These are phyloP conservation scores for Phylloporus sp. DNA, from an alignment of 768 basidiomycete species.

Conservation along the genomic window DNA sequence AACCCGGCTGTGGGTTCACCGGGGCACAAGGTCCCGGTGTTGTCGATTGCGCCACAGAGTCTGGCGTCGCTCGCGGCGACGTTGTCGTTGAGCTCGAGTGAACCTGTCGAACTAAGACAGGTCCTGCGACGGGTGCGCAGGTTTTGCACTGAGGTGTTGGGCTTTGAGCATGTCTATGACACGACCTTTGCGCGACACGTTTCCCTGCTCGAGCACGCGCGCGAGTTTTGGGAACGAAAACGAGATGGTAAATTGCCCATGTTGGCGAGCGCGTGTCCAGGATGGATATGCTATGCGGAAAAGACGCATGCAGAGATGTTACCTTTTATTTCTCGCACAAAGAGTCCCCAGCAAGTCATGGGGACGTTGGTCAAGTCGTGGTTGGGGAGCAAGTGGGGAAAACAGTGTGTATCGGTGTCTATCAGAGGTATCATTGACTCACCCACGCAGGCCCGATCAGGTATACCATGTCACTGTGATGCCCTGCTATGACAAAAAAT, in stretches of 20 bases:
- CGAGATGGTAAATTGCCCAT: constrained; percentile 62
- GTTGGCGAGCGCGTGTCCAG: constrained; percentile 94
- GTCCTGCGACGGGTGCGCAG: constrained; percentile 68
- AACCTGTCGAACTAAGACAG: constrained; percentile 46
- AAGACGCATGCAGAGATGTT: constrained; percentile 94
- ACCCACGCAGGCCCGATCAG: constrained; percentile 61
- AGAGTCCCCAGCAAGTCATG: constrained; percentile 94
- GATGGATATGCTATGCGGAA: constrained; percentile 99
- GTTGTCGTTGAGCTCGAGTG: constrained; percentile 43
- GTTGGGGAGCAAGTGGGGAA: constrained; percentile 65
- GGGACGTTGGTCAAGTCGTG: constrained; percentile 90
- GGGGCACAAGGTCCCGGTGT: constrained; percentile 54
- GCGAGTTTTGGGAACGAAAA: constrained; percentile 76
- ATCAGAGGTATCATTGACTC: neutral
- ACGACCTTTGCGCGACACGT: constrained; percentile 93
- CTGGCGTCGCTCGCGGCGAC: constrained; percentile 77
- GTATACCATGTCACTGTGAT: constrained; percentile 97
- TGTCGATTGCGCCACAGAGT: constrained; percentile 88
- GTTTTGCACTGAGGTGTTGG: constrained; percentile 65
- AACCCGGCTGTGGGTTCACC: constrained; percentile 44
- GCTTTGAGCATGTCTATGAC: constrained; percentile 84
- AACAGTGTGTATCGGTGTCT: constrained; percentile 49
- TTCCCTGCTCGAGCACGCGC: constrained; percentile 73
- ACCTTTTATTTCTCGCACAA: constrained; percentile 81
- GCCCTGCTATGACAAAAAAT: constrained; percentile 99